Percentiles rank a stretch among this genome's conserved stretches.
Conservation (phyloP, 2,329 filamentous ascomycete genomes). For the Phialophora chinensis region DNA sequence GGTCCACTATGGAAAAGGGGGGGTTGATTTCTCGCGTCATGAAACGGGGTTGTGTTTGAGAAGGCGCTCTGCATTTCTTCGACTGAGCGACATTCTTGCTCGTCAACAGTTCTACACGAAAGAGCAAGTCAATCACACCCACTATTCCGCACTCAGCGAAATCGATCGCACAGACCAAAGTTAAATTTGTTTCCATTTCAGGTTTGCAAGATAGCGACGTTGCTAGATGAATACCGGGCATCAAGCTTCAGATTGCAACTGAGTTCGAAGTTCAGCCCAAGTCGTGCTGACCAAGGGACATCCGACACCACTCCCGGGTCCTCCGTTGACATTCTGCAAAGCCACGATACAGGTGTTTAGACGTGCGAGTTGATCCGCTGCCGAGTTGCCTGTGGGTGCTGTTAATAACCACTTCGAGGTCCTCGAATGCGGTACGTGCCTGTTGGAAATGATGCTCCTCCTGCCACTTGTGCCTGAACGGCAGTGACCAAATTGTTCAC, state of each 20-base stretch:
- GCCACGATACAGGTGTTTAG: slow-evolving; percentile 33
- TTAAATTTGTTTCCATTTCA: background rate
- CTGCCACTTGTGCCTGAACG: slow-evolving; percentile 22
- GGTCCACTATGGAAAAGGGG: background rate
- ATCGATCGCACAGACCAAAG: background rate
- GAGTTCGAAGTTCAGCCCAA: slow-evolving; percentile 29
- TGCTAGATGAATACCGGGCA: background rate
- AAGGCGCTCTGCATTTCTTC: background rate
- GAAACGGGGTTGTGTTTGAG: background rate
- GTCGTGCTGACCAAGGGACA: slow-evolving; percentile 35
- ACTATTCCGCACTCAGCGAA: background rate
- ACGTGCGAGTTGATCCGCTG: slow-evolving; percentile 32
- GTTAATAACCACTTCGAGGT: background rate
- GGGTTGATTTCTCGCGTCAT: background rate
- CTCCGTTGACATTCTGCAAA: slow-evolving; percentile 36
- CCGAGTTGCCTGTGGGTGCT: slow-evolving; percentile 26
- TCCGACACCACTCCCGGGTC: slow-evolving; percentile 34
- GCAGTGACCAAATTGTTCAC: slow-evolving; percentile 28
- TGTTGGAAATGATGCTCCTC: slow-evolving; percentile 27
- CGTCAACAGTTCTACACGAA: background rate
- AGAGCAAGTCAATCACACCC: background rate
- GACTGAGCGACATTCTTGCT: background rate
- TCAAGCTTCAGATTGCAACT: slow-evolving; percentile 30
- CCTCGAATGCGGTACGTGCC: slow-evolving; percentile 14
- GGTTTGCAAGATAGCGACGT: background rate